Evolutionary conservation across 2,329 filamentous ascomycete genomes (phyloP).

Genomic region (Graphiopsis chlorocephala): DNA sequence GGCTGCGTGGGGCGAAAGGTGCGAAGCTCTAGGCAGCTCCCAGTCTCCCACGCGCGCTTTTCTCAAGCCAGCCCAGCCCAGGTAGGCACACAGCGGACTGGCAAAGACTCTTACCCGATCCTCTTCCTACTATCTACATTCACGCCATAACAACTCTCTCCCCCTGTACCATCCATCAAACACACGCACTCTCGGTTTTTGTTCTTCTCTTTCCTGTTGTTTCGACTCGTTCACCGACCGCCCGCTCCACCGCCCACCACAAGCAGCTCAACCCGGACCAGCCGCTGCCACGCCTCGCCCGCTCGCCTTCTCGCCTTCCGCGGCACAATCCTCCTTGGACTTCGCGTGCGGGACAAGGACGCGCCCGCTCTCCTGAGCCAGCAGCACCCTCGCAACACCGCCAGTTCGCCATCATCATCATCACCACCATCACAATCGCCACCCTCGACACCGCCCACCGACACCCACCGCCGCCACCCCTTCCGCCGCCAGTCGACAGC

Average conservation of each 20-base stretch:
- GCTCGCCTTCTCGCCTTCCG: background rate
- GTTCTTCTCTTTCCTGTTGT: background rate
- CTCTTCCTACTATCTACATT: background rate
- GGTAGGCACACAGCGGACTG: background rate
- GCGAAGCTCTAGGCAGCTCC: background rate
- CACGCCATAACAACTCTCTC: background rate
- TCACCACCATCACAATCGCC: background rate
- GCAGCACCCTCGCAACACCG: background rate
- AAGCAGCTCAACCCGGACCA: background rate
- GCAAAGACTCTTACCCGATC: background rate
- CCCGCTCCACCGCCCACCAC: background rate
- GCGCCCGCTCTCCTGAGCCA: constrained; percentile 1
- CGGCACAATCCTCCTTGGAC: background rate
- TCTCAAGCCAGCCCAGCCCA: background rate
- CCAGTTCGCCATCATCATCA: background rate
- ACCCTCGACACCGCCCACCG: background rate
- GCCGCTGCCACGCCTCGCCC: background rate
- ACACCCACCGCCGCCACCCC: background rate
- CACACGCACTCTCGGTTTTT: background rate
- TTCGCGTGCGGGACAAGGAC: background rate
- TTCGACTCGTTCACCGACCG: background rate
- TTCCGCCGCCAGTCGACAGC: background rate
- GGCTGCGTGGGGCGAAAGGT: background rate
- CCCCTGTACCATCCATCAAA: background rate
- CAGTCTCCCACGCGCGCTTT: background rate